A percentile compares a stretch with the other conserved stretches of the same genome.
phyloP scores from a whole-genome alignment of 2,329 filamentous ascomycete species.

The Cyphellophora attinorum region DNA sequence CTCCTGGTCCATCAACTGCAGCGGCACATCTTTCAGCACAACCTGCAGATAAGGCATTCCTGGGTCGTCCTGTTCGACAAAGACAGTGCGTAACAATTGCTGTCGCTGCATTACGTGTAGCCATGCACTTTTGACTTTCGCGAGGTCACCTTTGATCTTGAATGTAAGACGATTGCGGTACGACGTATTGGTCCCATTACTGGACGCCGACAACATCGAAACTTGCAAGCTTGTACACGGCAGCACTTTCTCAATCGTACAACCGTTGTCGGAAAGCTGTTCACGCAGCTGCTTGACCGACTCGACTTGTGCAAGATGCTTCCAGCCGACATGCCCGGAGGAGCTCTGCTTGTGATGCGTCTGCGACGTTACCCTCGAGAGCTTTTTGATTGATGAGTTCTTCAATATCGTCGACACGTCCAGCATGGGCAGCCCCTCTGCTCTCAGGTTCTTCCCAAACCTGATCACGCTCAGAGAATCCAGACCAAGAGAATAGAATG shows the following conservation, averaged over 20 bases:
- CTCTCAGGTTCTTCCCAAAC: conserved; percentile 50
- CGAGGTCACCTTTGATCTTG: conserved; percentile 42
- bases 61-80: conserved; percentile 54
- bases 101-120: conserved; percentile 53
- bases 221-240: conserved; percentile 85
- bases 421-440: conserved; percentile 37
- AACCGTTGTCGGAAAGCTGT: conserved; percentile 18
- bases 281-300: too few species aligned
- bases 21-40: conserved; percentile 43
- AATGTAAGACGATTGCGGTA: conserved; percentile 70
- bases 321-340: background rate
- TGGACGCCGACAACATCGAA: conserved; percentile 63
- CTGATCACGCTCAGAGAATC: conserved; percentile 77
- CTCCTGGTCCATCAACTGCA: conserved; percentile 29
- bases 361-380: background rate
- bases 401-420: conserved; percentile 62
- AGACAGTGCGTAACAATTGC: conserved; percentile 68
- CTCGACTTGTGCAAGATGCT: background rate
- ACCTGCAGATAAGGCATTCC: conserved; percentile 63
- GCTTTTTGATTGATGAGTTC: conserved; percentile 50
- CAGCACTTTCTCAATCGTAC: conserved; percentile 46
- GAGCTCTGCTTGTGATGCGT: background rate
- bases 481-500: conserved; percentile 68
- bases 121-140: conserved; percentile 53
- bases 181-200: conserved; percentile 33